Percentiles rank a stretch among this genome's conserved stretches.
phyloP scores from a whole-genome alignment of 345 rosid genomes.

The Geranium brycei region DNA sequence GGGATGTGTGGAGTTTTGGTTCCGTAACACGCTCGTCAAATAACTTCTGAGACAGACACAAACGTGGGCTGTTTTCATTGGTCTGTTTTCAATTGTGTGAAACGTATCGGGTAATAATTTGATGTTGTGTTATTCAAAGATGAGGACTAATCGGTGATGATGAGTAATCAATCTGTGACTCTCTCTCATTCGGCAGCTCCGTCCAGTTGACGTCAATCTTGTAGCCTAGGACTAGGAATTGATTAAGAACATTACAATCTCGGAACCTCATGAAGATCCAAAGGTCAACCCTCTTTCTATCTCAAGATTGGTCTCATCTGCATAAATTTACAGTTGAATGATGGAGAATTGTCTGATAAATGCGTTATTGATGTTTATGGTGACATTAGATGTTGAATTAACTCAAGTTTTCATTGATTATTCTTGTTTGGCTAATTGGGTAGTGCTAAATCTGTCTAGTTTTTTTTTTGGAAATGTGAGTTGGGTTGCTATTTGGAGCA shows the following conservation, averaged over 20 bases:
- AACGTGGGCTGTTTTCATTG: not conserved
- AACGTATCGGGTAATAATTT: not conserved
- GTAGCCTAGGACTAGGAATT: not conserved
- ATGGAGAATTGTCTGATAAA: not conserved
- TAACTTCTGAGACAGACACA: not conserved
- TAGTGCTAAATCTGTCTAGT: not conserved
- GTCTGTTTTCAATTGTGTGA: not conserved
- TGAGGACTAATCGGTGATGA: not conserved
- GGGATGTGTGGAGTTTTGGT: not conserved
- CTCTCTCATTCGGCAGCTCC: not conserved
- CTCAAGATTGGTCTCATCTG: not conserved
- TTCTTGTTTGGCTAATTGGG: not conserved
- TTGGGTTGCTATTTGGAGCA: not conserved
- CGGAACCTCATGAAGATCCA: not conserved
- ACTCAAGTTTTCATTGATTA: not conserved
- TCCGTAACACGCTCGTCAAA: not conserved
- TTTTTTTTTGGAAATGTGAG: not conserved
- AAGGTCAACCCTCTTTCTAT: not conserved
- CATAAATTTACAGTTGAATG: not conserved
- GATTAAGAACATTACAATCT: not conserved
- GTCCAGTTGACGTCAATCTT: not conserved
- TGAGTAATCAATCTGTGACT: not conserved
- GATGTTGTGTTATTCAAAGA: not conserved
- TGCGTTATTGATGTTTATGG: too few relatives aligned
- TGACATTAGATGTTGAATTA: not conserved